These are phyloP conservation scores for Sporothrix euskadiensis DNA, from an alignment of 2,329 filamentous ascomycete species.

Conservation along the genomic window DNA sequence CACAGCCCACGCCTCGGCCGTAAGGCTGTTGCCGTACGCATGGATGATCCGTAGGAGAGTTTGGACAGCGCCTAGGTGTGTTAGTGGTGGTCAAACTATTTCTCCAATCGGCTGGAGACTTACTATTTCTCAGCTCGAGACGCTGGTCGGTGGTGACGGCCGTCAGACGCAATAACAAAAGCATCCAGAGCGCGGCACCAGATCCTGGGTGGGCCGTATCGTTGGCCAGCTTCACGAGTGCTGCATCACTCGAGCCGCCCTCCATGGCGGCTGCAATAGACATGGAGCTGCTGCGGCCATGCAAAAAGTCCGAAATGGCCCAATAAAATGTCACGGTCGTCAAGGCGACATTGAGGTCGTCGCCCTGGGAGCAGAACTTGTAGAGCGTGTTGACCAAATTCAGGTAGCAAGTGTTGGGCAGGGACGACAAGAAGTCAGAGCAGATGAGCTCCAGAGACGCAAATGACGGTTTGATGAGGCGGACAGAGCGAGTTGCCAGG, in stretches of 20 bases:
- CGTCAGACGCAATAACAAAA: constrained; percentile 70
- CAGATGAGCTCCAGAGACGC: constrained; percentile 88
- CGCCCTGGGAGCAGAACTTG: constrained; percentile 83
- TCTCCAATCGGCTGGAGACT: neutral
- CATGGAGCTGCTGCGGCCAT: constrained; percentile 58
- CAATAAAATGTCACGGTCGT: constrained; percentile 97
- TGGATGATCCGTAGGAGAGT: constrained; percentile 90
- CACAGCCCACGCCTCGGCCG: constrained; percentile 76
- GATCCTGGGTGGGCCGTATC: constrained; percentile 61
- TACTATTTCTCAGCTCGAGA: constrained; percentile 74
- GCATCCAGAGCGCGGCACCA: constrained; percentile 74
- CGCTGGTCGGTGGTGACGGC: constrained; percentile 70
- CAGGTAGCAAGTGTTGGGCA: constrained; percentile 69
- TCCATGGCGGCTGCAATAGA: constrained; percentile 60
- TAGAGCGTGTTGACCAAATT: constrained; percentile 84
- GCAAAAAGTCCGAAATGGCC: constrained; percentile 88
- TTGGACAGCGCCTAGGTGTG: constrained; percentile 64
- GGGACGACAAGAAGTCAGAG: constrained; percentile 83
- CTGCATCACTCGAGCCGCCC: constrained; percentile 56
- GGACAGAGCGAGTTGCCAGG: constrained; percentile 62
- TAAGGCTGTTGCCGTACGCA: constrained; percentile 80
- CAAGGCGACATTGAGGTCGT: constrained; percentile 92
- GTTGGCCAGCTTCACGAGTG: constrained; percentile 59
- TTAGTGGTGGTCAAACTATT: neutral
- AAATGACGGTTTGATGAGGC: constrained; percentile 83